These are phyloP conservation scores for Sphaerulina populicola DNA, from an alignment of 2,329 filamentous ascomycete species.

Conservation along the genomic window DNA sequence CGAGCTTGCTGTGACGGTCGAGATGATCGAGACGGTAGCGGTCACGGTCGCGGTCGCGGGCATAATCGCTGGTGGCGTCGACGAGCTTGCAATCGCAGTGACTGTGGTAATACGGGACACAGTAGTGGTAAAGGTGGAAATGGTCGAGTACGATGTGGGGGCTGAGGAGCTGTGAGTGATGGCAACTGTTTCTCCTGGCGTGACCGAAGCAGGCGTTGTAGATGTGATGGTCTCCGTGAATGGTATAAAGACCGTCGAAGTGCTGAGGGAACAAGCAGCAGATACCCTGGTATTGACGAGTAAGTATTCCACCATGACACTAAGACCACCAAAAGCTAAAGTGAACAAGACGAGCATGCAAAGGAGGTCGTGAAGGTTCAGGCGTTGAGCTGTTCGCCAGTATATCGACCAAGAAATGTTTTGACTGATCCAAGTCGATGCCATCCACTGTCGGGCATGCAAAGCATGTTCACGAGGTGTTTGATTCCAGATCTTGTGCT, in stretches of 20 bases:
- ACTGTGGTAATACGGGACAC: slow-evolving; percentile 11
- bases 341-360: slow-evolving; percentile 15
- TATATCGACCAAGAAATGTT: too few species aligned
- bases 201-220: slow-evolving; percentile 6
- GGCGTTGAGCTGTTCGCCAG: not conserved
- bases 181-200: slow-evolving; percentile 3
- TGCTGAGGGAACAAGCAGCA: slow-evolving; percentile 21
- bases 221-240: slow-evolving; percentile 22
- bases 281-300: slow-evolving; percentile 25
- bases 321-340: slow-evolving; percentile 23
- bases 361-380: not conserved
- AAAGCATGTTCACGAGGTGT: not conserved
- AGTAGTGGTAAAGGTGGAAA: slow-evolving; percentile 13
- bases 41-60: slow-evolving; percentile 18
- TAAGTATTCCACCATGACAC: slow-evolving; percentile 25
- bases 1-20: slow-evolving; percentile 1
- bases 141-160: slow-evolving; percentile 9
- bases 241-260: slow-evolving; percentile 26
- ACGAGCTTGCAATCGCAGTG: not conserved
- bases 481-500: not conserved
- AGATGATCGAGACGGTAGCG: slow-evolving; percentile 6
- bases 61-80: not conserved
- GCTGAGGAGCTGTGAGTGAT: slow-evolving; percentile 2
- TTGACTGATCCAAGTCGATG: slow-evolving; percentile 7
- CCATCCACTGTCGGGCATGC: not conserved